Conservation (phyloP, 2,329 filamentous ascomycete species). For the Venturia asperata region DNA sequence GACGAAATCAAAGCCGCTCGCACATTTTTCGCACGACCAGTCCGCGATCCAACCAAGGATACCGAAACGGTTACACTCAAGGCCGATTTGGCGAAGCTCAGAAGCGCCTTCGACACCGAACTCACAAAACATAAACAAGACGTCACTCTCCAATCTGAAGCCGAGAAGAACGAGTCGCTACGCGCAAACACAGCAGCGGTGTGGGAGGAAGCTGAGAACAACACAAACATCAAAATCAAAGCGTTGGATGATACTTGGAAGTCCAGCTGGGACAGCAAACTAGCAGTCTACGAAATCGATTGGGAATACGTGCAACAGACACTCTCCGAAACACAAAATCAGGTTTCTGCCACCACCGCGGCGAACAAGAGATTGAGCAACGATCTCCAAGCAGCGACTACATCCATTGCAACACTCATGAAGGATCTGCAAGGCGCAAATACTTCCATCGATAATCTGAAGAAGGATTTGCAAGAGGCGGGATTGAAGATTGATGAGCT, state of each 20-base stretch:
- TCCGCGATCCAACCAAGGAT: no score
- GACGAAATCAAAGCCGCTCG: no score
- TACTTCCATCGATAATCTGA: no score
- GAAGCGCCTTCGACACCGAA: background rate
- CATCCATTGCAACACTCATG: no score
- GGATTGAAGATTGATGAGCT: no score
- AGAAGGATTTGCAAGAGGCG: no score
- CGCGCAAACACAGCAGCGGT: background rate
- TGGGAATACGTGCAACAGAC: background rate
- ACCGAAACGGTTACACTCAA: no score
- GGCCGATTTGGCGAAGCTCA: no score
- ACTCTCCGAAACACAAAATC: background rate
- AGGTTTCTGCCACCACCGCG: no score
- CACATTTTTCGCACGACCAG: no score
- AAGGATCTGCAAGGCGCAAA: no score
- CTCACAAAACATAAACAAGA: background rate
- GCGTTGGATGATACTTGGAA: background rate
- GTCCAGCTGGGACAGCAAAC: background rate
- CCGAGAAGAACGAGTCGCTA: background rate
- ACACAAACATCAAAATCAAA: background rate
- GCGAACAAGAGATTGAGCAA: background rate
- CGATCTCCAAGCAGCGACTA: background rate
- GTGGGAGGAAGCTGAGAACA: background rate
- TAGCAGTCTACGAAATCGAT: background rate
- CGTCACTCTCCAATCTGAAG: background rate